Conservation (phyloP, 257 asterid species). For the Echium plantagineum region DNA sequence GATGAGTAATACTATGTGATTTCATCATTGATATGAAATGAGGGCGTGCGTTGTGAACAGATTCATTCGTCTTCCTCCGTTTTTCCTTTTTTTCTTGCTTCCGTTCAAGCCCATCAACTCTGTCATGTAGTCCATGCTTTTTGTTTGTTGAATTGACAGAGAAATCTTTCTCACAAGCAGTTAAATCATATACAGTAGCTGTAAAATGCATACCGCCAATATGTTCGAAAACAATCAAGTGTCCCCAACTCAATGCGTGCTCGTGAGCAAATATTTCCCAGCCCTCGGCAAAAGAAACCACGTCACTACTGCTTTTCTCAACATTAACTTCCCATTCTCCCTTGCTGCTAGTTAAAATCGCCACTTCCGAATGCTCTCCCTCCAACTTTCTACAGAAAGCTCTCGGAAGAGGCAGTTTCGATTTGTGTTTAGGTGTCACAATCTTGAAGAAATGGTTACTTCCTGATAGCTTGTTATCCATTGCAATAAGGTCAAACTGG, state of each 20-base stretch:
- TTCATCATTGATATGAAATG: conserved; percentile 5
- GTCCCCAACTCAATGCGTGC: conserved; percentile 13
- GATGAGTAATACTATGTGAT: neutral
- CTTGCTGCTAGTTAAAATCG: conserved; percentile 6
- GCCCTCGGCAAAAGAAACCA: conserved; percentile 9
- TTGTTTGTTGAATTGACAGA: neutral
- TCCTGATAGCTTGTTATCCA: too few species aligned
- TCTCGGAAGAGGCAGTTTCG: conserved; percentile 7
- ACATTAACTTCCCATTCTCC: conserved; percentile 15
- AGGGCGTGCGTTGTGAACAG: neutral
- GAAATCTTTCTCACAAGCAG: conserved; percentile 16
- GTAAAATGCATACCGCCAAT: conserved; percentile 10
- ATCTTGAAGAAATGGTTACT: too few species aligned
- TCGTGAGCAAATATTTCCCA: conserved; percentile 18
- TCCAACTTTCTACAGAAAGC: conserved; percentile 6
- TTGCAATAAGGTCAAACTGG: too few species aligned
- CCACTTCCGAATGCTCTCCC: conserved; percentile 5
- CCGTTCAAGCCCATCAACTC: neutral
- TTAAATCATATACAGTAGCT: conserved; percentile 10
- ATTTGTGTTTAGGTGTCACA: too few species aligned
- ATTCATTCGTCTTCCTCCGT: neutral
- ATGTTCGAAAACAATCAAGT: conserved; percentile 19
- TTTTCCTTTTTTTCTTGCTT: neutral
- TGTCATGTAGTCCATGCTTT: neutral
- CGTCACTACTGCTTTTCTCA: neutral